Evolutionary conservation across 2,329 filamentous ascomycete species (phyloP), one percentile per base, ranked within the genome.

Genomic region (Arthrobotrys entomopaga): DNA sequence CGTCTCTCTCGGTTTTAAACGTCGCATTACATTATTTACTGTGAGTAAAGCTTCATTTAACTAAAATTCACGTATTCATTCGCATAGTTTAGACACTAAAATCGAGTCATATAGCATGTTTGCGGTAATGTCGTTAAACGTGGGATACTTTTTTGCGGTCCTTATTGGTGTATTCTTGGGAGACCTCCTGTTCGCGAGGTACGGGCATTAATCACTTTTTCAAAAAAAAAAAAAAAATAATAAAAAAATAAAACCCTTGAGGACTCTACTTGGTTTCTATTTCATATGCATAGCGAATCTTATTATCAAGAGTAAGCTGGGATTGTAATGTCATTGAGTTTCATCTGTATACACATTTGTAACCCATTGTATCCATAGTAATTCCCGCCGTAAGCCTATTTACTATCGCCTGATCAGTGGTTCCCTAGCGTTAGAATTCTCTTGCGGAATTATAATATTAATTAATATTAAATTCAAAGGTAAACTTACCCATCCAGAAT

Each of bases 61-160:
- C n/a, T n/a, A n/a, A n/a, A n/a, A n/a, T n/a, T n/a, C 29, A 2
- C 46, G 7, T 5, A 63, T 29, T 59, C 11, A 46, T 20, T 24
- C 34, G 40, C 52, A 74, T 66, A 22, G 76, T 78, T 61, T 16
- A n/a, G 19, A 40, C 8, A 8, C 29, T 34, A 34, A 34, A 5
- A 34, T 34, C 24, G 29, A 34, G 29, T 77, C 72, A 60, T 76
- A 60, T 78, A 97, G 93, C 72, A 97, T 97, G 93, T 83, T 97
- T 82, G 91, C 91, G 13, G 90, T 96, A 80, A 97, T 95, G 92
- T 93, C 91, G 0, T 88, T 92, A 84, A 95, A 95, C 78, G 86
- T 94, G 15, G 92, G 91, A 11, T 95, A 95, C 80, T 94, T 94
- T 81, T 82, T 92, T 64, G 93, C 91, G 0, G 86, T 93, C n/a